phyloP scores from a whole-genome alignment of 176 grass and related monocot genomes.

The Eragrostis nindensis region DNA sequence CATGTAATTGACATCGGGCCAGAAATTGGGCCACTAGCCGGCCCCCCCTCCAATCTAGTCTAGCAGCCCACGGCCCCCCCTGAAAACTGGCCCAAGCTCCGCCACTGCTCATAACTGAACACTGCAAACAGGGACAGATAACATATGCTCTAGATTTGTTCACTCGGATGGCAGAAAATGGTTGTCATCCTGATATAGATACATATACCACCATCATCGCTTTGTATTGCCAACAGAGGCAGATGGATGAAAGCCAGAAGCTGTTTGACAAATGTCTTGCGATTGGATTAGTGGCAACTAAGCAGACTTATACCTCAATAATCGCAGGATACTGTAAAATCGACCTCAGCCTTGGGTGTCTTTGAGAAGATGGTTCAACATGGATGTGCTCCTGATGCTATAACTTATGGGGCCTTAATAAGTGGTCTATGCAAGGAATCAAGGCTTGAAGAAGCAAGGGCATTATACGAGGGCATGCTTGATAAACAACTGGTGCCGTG shows the following conservation, averaged over 20 bases:
- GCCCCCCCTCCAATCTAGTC: no score
- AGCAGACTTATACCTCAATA: conserved; percentile 86
- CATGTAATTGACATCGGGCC: no score
- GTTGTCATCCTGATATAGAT: conserved; percentile 76
- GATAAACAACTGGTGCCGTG: conserved; percentile 89
- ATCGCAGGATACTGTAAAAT: conserved; percentile 88
- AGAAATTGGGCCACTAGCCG: no score
- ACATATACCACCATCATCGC: conserved; percentile 84
- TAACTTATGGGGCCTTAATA: conserved; percentile 84
- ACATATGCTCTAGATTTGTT: conserved; percentile 71
- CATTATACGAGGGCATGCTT: conserved; percentile 84
- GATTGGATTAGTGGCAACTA: conserved; percentile 67
- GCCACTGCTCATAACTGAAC: no score
- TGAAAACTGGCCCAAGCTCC: no score
- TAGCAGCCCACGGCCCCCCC: no score
- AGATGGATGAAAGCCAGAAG: conserved; percentile 72
- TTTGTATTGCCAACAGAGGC: conserved; percentile 67
- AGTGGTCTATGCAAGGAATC: conserved; percentile 90
- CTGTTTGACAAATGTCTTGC: conserved; percentile 76
- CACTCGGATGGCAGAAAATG: conserved; percentile 67
- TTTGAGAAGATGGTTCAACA: conserved; percentile 81
- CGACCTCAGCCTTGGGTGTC: conserved; percentile 65
- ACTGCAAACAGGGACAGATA: conserved; percentile 80
- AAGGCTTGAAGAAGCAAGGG: conserved; percentile 80
- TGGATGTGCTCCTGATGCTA: conserved; percentile 69